Conservation (phyloP, 208 protist species). For the Crithidia bombi region DNA sequence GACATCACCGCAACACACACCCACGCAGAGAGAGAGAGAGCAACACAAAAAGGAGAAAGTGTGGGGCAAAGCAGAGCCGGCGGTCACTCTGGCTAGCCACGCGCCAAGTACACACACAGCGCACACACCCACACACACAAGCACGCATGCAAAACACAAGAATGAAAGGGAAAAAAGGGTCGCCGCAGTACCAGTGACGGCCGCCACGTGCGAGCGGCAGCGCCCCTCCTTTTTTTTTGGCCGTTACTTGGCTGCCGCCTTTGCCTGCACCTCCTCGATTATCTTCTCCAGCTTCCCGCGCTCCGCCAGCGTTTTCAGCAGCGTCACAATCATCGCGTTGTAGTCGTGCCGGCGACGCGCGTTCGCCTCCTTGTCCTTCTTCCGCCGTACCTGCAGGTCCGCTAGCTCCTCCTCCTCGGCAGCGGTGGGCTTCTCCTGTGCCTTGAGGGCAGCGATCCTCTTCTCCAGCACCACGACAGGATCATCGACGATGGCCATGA, state of each 20-base stretch:
- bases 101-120: too few relatives aligned
- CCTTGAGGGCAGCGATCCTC: slow-evolving; percentile 52
- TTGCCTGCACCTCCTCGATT: slow-evolving; percentile 28
- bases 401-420: slow-evolving; percentile 67
- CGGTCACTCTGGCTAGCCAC: too few relatives aligned
- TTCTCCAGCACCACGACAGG: slow-evolving; percentile 68
- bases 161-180: background rate
- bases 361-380: slow-evolving; percentile 91
- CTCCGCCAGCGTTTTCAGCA: slow-evolving; percentile 94
- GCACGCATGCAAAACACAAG: too few relatives aligned
- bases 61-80: too few relatives aligned
- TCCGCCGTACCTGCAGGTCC: slow-evolving; percentile 47
- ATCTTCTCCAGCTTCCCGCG: slow-evolving; percentile 87
- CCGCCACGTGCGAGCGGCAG: too few relatives aligned
- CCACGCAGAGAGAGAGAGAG: too few relatives aligned
- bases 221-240: background rate
- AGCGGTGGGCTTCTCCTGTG: slow-evolving; percentile 55
- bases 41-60: too few relatives aligned
- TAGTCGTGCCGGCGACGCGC: slow-evolving; percentile 97
- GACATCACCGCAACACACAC: too few relatives aligned
- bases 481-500: slow-evolving; percentile 96
- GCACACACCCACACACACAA: too few relatives aligned
- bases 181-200: too few relatives aligned
- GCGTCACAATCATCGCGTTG: slow-evolving; percentile 94
- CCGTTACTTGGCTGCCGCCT: slow-evolving; percentile 15